Evolutionary conservation across 805 yeast genomes (phyloP), one percentile per base, ranked within the genome.

Genomic region (Tetrapisispora iriomotensis): DNA sequence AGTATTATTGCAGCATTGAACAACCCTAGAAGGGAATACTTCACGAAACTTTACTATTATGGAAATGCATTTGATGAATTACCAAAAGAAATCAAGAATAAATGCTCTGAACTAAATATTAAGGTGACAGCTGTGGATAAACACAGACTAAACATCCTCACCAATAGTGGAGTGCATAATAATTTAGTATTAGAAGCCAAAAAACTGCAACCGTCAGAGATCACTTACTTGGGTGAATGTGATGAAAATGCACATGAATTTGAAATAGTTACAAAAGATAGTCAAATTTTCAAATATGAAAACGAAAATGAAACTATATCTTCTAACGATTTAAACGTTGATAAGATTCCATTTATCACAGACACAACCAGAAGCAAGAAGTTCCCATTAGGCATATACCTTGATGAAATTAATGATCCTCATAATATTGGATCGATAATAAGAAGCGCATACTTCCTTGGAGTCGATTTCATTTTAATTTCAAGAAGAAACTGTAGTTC

Each of bases 381-480:
- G 14, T 60, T 61, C 49, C 94, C 95, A 2, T 50, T 87, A 14
- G 95, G 86, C 0, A 47, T 86, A 3, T 85, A 71, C 49, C 61
- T 86, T 20, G 95, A 86, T 58, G 85, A 82, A 42, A 69, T 87
- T 32, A 75, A 83, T 12, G 95, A 86, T 57, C 90, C 95, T 0
- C 94, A 84, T 56, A 86, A 86, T 55, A 66, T 84, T 48, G 96
- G 96, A 7, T 92, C 90, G 19, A 75, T 86, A 31, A 61, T 83
- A 22, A 66, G 96, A 54, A 74, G 87, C 2, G 90, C 94, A 0
- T 81, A 77, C 61, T 86, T 70, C 60, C 65, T 86, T 12, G 95
- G 95, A 8, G 94, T 71, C 2, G 95, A 87, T 60, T 82, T 84
- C 51, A 64, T 85, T 6, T 75, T 81, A 1, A 61, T 80, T 31